These are phyloP conservation scores for Colletotrichum camelliae DNA, from an alignment of 2,329 filamentous ascomycete genomes.

Conservation along the genomic window DNA sequence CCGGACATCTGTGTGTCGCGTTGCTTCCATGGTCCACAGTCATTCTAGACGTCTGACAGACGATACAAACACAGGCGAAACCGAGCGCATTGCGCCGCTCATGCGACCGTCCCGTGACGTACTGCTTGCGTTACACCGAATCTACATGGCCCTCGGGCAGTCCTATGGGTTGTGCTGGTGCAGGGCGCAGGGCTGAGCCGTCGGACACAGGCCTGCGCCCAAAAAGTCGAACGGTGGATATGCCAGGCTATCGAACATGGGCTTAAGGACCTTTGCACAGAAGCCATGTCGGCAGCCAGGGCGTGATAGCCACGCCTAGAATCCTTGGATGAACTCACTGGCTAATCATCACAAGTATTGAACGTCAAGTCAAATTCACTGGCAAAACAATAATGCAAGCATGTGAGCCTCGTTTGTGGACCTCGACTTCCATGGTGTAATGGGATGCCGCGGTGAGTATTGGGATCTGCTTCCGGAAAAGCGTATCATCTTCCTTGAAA, in stretches of 20 bases:
- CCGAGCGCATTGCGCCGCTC: not conserved
- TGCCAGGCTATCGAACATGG: not conserved
- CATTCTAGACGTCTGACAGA: conserved; percentile 1
- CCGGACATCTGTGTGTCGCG: not conserved
- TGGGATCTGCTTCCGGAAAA: conserved; percentile 39
- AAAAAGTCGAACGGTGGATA: not conserved
- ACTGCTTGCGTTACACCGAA: not conserved
- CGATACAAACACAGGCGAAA: conserved; percentile 28
- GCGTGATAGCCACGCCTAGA: not conserved
- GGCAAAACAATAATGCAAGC: not conserved
- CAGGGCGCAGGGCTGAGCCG: not conserved
- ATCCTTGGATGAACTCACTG: not conserved
- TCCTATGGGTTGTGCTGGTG: not conserved
- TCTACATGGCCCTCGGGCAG: not conserved
- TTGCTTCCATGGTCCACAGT: not conserved
- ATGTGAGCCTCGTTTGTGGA: conserved; percentile 76
- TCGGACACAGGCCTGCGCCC: not conserved
- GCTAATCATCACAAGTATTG: not conserved
- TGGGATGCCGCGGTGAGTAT: conserved; percentile 74
- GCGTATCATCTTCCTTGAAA: conserved; percentile 73
- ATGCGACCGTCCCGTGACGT: not conserved
- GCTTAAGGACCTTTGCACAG: not conserved
- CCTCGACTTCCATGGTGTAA: conserved; percentile 64
- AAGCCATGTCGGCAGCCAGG: not conserved
- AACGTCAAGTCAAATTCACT: not conserved